Percentiles rank a stretch among this genome's conserved stretches.
Conservation (phyloP, 2,329 filamentous ascomycete species). For the Sarocladium strictum region DNA sequence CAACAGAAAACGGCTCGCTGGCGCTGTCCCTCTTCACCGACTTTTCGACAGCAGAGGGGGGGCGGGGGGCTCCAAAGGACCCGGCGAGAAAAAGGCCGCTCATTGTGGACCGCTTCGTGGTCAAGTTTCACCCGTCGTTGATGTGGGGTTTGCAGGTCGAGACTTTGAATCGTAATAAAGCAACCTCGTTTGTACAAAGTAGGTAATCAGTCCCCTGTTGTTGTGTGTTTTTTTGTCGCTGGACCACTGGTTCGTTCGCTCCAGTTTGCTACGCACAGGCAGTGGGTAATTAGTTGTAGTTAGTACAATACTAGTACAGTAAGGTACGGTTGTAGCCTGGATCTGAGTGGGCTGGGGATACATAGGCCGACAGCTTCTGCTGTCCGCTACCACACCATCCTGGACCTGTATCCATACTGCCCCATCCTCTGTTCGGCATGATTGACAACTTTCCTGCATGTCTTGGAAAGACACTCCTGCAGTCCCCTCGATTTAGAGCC, state of each 20-base stretch:
- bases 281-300: no score
- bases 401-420: background rate
- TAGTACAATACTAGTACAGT: no score
- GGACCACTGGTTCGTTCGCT: background rate
- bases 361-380: no score
- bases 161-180: background rate
- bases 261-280: background rate
- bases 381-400: no score
- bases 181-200: background rate
- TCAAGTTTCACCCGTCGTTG: background rate
- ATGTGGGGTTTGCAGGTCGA: constrained; percentile 8
- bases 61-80: background rate
- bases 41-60: constrained; percentile 5
- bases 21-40: constrained; percentile 5
- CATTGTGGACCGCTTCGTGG: constrained; percentile 3
- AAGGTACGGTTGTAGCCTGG: no score
- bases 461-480: background rate
- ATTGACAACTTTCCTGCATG: constrained; percentile 2
- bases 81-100: constrained; percentile 6
- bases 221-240: background rate
- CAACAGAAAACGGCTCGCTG: constrained; percentile 4
- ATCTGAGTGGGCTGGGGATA: background rate
- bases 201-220: no score
- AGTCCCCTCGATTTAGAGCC: background rate
- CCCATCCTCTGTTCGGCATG: constrained; percentile 2